These are phyloP conservation scores for Trichoderma sp. DNA, from an alignment of 2,329 filamentous ascomycete genomes.

Conservation along the genomic window DNA sequence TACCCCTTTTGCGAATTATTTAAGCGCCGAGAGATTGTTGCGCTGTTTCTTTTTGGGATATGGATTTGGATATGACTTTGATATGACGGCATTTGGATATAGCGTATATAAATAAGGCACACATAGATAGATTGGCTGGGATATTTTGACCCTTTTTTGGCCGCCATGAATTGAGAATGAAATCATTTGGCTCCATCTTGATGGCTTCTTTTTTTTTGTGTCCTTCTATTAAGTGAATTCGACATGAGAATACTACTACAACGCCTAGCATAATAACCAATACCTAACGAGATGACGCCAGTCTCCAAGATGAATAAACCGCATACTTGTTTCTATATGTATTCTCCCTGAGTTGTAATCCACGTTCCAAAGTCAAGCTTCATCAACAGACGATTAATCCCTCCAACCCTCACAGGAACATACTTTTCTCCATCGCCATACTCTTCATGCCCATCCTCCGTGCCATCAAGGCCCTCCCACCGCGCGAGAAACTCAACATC, in stretches of 20 bases:
- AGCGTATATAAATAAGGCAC: not conserved
- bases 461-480: constrained; percentile 36
- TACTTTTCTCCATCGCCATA: constrained; percentile 43
- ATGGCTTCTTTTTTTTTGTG: not conserved
- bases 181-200: not conserved
- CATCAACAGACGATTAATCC: constrained; percentile 83
- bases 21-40: constrained; percentile 4
- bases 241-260: not conserved
- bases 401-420: constrained; percentile 69
- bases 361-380: constrained; percentile 74
- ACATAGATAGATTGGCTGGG: not conserved
- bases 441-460: constrained; percentile 9
- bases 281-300: not conserved
- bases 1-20: no score
- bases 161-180: not conserved
- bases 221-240: not conserved
- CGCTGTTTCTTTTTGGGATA: not conserved
- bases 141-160: not conserved
- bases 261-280: not conserved
- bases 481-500: constrained; percentile 45
- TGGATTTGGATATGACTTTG: not conserved
- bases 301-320: not conserved
- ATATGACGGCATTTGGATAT: not conserved
- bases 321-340: not conserved
- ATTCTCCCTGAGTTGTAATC: constrained; percentile 40